Conservation (phyloP, 129 eudicot species). For the Lonicera japonica region DNA sequence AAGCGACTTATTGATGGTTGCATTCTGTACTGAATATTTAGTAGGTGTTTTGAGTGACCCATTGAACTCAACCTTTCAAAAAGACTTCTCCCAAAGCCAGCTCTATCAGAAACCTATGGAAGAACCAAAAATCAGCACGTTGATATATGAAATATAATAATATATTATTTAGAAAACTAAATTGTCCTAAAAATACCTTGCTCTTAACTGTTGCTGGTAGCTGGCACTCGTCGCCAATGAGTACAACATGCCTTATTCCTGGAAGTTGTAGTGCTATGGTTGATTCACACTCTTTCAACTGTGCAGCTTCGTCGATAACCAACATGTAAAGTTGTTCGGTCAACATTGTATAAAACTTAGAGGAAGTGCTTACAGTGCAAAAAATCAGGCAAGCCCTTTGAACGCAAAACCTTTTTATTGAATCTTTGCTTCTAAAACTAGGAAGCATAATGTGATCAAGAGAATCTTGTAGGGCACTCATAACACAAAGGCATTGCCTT, state of each 20-base stretch:
- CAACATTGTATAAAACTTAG: slow-evolving; percentile 18
- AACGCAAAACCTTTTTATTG: slow-evolving; percentile 20
- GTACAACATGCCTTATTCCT: slow-evolving; percentile 20
- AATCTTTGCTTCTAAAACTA: not conserved
- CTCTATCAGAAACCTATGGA: slow-evolving; percentile 12
- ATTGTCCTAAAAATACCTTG: slow-evolving; percentile 7
- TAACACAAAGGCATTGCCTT: slow-evolving; percentile 13
- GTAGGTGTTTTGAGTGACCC: slow-evolving; percentile 24
- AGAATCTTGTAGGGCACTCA: slow-evolving; percentile 28
- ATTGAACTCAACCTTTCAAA: slow-evolving; percentile 20
- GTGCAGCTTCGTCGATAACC: slow-evolving; percentile 34
- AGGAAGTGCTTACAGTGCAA: slow-evolving; percentile 36
- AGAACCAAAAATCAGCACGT: too few species aligned
- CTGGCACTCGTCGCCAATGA: slow-evolving; percentile 30
- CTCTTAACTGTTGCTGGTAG: slow-evolving; percentile 25
- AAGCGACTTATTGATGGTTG: slow-evolving; percentile 30
- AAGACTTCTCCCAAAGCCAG: slow-evolving; percentile 26
- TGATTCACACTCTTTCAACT: slow-evolving; percentile 25
- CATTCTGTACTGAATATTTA: slow-evolving; percentile 34
- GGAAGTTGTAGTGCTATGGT: slow-evolving; percentile 24
- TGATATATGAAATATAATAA: too few species aligned
- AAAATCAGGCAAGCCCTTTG: slow-evolving; percentile 34
- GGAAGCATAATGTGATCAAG: slow-evolving; percentile 24
- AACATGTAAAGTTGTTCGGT: slow-evolving; percentile 14
- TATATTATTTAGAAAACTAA: too few species aligned